Evolutionary conservation across 2,329 filamentous ascomycete species (phyloP).

Genomic region (Alternaria panax): DNA sequence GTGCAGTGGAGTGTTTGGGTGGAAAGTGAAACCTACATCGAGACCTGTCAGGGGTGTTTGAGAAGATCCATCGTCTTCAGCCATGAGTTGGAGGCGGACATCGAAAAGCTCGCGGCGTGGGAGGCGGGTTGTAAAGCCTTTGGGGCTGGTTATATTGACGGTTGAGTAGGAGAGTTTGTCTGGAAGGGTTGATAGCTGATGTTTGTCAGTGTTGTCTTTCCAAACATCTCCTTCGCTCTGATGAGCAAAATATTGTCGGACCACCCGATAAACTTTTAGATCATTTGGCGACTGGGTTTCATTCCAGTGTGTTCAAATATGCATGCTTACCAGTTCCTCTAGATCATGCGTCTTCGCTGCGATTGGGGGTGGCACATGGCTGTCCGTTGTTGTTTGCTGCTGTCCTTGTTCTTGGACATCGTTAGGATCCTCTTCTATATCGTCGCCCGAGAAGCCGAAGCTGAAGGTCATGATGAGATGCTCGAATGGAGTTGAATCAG

Average conservation of each 20-base stretch:
- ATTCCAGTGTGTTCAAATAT: not conserved
- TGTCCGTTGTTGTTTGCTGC: slow-evolving; percentile 4
- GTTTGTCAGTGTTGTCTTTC: not conserved
- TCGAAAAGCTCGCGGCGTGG: slow-evolving; percentile 83
- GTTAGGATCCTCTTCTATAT: slow-evolving; percentile 61
- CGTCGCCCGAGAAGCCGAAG: slow-evolving; percentile 67
- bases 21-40: slow-evolving; percentile 10
- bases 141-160: slow-evolving; percentile 67
- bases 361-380: slow-evolving; percentile 41
- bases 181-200: slow-evolving; percentile 66
- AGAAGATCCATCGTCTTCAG: slow-evolving; percentile 61
- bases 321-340: slow-evolving; percentile 56
- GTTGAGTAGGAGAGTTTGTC: slow-evolving; percentile 76
- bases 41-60: slow-evolving; percentile 41
- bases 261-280: not conserved
- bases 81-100: slow-evolving; percentile 81
- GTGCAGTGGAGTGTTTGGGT: not conserved
- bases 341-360: slow-evolving; percentile 54
- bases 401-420: slow-evolving; percentile 31
- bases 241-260: not conserved
- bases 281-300: not conserved
- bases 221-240: too few relatives aligned
- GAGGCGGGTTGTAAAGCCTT: slow-evolving; percentile 62
- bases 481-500: not conserved
- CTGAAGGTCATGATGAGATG: slow-evolving; percentile 54